A percentile compares a stretch with the other conserved stretches of the same genome.
These are phyloP conservation scores for Thraustochytrium sp. DNA, from an alignment of 352 stramenopile species.

Conservation along the genomic window DNA sequence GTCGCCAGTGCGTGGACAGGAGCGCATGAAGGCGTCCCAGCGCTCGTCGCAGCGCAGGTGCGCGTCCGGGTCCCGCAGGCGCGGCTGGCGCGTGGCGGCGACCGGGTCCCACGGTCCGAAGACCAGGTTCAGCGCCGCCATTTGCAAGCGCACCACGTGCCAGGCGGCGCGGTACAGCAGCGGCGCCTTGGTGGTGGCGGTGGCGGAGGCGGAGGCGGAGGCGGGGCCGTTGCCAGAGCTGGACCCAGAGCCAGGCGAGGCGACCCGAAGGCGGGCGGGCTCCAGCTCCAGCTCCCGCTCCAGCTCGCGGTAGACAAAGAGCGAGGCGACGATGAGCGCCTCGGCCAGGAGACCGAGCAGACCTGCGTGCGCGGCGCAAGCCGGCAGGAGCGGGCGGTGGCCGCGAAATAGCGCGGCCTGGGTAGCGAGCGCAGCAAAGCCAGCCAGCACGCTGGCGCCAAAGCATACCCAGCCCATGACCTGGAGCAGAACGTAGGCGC, in stretches of 20 bases:
- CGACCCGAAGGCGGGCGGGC: too few relatives aligned
- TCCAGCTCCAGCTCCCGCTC: too few relatives aligned
- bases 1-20: background rate
- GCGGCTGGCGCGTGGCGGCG: background rate
- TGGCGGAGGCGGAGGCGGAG: background rate
- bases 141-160: background rate
- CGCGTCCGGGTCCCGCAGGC: background rate
- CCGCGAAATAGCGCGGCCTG: background rate
- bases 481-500: background rate
- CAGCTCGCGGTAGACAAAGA: conserved; percentile 24
- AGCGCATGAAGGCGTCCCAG: background rate
- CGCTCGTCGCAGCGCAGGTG: background rate
- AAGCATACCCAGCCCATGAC: background rate
- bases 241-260: too few relatives aligned
- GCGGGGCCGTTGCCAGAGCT: background rate
- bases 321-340: background rate
- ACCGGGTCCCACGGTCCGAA: background rate
- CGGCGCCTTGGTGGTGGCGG: too few relatives aligned
- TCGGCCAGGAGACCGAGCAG: background rate
- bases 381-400: background rate
- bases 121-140: background rate
- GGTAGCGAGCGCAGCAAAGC: background rate
- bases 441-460: background rate
- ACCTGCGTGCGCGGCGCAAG: background rate
- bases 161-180: background rate